Evolutionary conservation across 257 asterid genomes (phyloP), one percentile per base, ranked within the genome.

Genomic region (Jasminum sambac): DNA sequence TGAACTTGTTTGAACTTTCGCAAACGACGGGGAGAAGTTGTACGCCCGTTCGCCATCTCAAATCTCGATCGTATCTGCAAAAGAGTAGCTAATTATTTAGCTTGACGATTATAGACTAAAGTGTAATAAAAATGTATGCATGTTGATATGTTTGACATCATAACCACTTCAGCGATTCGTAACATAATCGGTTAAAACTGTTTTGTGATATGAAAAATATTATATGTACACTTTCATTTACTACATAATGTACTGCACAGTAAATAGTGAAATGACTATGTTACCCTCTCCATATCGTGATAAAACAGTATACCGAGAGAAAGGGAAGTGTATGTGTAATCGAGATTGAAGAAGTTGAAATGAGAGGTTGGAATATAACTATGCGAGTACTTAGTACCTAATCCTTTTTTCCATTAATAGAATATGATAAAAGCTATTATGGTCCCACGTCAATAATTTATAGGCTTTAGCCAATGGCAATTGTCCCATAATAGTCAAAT

Each of bases 1-100:
- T 86, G 86, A 89, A 92, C 21, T 55, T 81, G 60, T 83, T 87
- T 1, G 87, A 80, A 82, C 98, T 86, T 16, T 84, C 73, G 42
- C 98, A 92, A 13, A 82, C 50, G 6, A 92, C 89, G 0, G 98
- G 96, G 16, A 86, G 36, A 14, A 92, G 95, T 66, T 82, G 63
- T 13, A 80, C 72, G 24, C 96, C 83, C 0, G 96, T 92, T 62
- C 98, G 77, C 98, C 98, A 92, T 13, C 90, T 85, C 52, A 92
- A 63, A 78, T 92, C 98, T 21, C 98, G 73, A 44, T 92, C 98
- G 40, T 82, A 89, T 71, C 98, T 92, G 88, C 77, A 77, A 52
- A 25, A 48, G 24, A 41, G 48, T 1, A 55, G 19, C 12, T 25
- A 26, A 63, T 39, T 5, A 6, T 72, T 37, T 5, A 66, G 69